These are phyloP conservation scores for Plasmopara muralis DNA, from an alignment of 352 stramenopile genomes.

Conservation along the genomic window DNA sequence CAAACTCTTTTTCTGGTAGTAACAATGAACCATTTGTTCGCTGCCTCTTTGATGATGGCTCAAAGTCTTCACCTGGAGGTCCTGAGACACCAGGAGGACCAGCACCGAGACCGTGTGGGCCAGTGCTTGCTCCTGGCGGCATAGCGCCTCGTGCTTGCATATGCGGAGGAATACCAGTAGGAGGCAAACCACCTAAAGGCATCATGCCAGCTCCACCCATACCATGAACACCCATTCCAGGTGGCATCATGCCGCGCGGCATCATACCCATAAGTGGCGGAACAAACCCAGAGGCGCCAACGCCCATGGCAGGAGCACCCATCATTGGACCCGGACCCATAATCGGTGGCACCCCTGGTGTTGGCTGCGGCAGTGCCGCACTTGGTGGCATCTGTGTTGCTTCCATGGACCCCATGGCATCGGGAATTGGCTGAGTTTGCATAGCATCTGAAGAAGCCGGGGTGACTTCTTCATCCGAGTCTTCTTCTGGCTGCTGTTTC, in stretches of 20 bases:
- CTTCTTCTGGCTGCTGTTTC: conserved; percentile 21
- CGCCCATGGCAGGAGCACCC: conserved; percentile 19
- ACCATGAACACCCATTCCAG: conserved; percentile 15
- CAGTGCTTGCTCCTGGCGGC: conserved; percentile 18
- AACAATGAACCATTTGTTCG: conserved; percentile 52
- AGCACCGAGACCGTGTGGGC: conserved; percentile 26
- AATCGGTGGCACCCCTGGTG: conserved; percentile 11
- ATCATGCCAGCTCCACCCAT: conserved; percentile 13
- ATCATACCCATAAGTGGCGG: conserved; percentile 23
- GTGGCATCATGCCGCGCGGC: conserved; percentile 21
- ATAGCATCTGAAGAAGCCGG: conserved; percentile 1
- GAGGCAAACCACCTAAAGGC: conserved; percentile 15
- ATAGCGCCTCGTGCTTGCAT: conserved; percentile 19
- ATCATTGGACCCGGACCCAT: conserved; percentile 20
- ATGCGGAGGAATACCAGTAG: conserved; percentile 24
- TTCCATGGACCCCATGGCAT: conserved; percentile 6
- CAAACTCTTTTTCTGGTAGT: conserved; percentile 78
- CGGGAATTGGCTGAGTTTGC: conserved; percentile 9
- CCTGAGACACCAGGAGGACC: conserved; percentile 31
- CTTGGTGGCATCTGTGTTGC: conserved; percentile 9
- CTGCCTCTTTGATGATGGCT: conserved; percentile 67
- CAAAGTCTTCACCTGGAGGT: conserved; percentile 28
- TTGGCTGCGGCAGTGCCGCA: conserved; percentile 6
- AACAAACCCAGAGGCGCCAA: conserved; percentile 7
- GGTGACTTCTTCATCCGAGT: conserved; percentile 35